These are phyloP conservation scores for Salix caprea DNA, from an alignment of 345 rosid genomes.

Conservation along the genomic window DNA sequence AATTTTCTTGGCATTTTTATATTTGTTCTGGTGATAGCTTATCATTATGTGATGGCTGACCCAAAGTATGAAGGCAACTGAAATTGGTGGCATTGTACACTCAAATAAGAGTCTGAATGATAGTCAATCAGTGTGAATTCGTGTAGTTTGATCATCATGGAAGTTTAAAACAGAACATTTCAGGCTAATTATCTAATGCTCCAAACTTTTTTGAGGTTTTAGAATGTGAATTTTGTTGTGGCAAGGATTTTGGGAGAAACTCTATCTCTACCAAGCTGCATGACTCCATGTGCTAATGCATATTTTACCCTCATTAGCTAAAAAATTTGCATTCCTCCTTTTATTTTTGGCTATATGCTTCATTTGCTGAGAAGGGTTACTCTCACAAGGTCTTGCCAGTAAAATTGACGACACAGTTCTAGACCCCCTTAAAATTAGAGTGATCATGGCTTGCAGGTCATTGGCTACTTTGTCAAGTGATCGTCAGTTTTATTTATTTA, in stretches of 20 bases:
- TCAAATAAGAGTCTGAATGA: neutral
- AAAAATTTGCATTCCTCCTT: neutral
- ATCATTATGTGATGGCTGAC: constrained; percentile 77
- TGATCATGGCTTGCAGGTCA: neutral
- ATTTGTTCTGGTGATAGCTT: constrained; percentile 65
- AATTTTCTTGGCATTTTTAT: constrained; percentile 76
- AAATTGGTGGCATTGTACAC: neutral
- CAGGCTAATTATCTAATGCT: neutral
- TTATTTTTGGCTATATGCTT: neutral
- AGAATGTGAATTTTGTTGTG: neutral
- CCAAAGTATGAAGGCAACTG: constrained; percentile 70
- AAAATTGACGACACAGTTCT: neutral
- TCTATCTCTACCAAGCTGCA: neutral
- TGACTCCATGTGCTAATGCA: neutral
- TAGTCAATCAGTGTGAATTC: neutral
- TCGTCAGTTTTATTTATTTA: neutral
- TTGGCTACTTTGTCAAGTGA: constrained; percentile 2
- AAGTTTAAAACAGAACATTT: neutral
- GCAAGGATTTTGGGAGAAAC: neutral
- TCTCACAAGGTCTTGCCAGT: neutral
- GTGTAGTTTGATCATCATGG: neutral
- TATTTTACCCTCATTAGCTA: neutral
- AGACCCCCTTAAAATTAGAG: no score
- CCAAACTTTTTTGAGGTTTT: neutral
- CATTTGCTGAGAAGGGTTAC: neutral